Evolutionary conservation across 805 yeast species (phyloP), one percentile per base, ranked within the genome.

Genomic region (Schwanniomyces vanrijiae): DNA sequence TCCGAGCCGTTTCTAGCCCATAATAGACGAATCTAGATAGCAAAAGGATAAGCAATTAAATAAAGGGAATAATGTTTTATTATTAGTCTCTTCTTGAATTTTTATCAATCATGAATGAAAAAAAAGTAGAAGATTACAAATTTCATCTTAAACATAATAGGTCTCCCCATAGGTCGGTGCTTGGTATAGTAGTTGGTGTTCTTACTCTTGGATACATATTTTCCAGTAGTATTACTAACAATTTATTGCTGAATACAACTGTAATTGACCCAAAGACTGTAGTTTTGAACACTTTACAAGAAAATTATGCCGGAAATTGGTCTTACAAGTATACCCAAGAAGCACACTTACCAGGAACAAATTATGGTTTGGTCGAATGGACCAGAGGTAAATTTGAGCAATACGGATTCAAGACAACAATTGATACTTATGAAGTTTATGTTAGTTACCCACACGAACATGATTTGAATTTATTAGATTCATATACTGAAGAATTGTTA

Each of bases 361-460:
- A 69, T 44, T 61, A 64, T 44, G 66, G 61, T 2, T 56, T 73
- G 18, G 76, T 76, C 9, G 72, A 80, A 28, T 82, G 77, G 66
- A 82, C 86, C 7, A 65, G 68, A 20, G 65, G 68, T 8, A 71
- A 80, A 58, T 73, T 83, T 38, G 69, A 68, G 50, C 73, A 75
- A 51, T 73, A 73, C 53, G 87, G 86, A 1, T 74, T 81, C 45
- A 62, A 71, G 19, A 75, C 84, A 0, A 60, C 61, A 26, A 57
- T 77, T 4, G 86, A 83, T 50, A 71, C 75, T 16, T 85, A 82
- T 61, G 82, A 84, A 48, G 70, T 81, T 1, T 81, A 78, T 69
- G 68, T 81, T 25, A 79, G 77, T 48, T 70, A 70, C 38, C 87
- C 85, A 2, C 62, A 72, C 4, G 76, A 73, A 22, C 78, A 75